Conservation (phyloP, 768 basidiomycete genomes). For the Panus rudis region DNA sequence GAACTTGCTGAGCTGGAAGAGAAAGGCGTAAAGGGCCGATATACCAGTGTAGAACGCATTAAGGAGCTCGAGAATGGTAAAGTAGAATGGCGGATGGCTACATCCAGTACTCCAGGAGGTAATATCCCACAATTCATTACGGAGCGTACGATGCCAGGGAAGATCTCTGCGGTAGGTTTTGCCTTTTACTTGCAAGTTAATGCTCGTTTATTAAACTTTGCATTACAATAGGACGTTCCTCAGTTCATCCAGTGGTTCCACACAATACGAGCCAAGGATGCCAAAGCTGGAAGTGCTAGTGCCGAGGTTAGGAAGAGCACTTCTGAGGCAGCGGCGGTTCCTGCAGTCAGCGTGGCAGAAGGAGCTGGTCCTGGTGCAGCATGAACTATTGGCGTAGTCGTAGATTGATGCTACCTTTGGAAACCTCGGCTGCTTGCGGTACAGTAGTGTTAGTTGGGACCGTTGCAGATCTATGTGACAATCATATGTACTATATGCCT, state of each 20-base stretch:
- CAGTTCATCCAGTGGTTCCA: conserved; percentile 66
- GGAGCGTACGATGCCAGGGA: conserved; percentile 52
- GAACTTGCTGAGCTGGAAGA: conserved; percentile 61
- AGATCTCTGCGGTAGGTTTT: conserved; percentile 52
- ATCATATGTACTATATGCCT: too few species aligned
- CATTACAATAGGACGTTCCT: conserved; percentile 51
- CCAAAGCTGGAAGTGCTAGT: too few species aligned
- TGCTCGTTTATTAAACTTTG: conserved; percentile 4
- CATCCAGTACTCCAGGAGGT: conserved; percentile 66
- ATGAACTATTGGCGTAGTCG: too few species aligned
- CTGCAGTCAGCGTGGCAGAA: too few species aligned
- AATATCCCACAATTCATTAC: conserved; percentile 58
- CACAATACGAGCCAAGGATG: conserved; percentile 18
- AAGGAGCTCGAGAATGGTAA: conserved; percentile 54
- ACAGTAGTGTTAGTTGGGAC: too few species aligned
- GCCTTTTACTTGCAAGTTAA: not conserved
- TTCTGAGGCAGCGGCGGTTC: too few species aligned
- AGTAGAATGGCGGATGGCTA: conserved; percentile 78
- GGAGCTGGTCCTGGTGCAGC: too few species aligned
- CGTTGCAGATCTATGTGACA: too few species aligned
- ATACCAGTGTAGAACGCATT: conserved; percentile 63
- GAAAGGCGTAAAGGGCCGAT: conserved; percentile 58
- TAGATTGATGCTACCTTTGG: too few species aligned
- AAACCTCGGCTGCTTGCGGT: too few species aligned
- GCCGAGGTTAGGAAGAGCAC: too few species aligned